These are phyloP conservation scores for Herpetospermum pedunculosum DNA, from an alignment of 306 rosid species.

Conservation along the genomic window DNA sequence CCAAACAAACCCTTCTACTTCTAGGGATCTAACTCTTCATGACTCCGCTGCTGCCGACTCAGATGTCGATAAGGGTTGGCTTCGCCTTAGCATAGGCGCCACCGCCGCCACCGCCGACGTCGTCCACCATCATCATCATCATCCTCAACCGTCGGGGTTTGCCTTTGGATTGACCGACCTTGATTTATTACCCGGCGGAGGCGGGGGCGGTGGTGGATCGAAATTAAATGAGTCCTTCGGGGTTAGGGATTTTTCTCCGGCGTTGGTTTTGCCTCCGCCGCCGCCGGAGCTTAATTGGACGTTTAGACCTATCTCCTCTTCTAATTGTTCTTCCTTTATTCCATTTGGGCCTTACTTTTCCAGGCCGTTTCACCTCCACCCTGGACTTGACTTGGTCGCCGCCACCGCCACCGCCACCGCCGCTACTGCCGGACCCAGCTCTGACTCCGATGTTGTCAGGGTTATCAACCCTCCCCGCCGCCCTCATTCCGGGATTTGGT, in stretches of 20 bases:
- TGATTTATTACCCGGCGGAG: neutral
- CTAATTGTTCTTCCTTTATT: slow-evolving; percentile 35
- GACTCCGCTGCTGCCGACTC: neutral
- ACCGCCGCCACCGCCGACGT: neutral
- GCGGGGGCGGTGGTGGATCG: neutral
- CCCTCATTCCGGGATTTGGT: slow-evolving; percentile 96
- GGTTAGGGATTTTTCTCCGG: slow-evolving; percentile 4
- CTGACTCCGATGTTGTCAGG: slow-evolving; percentile 22
- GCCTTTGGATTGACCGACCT: neutral
- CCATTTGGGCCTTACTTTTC: slow-evolving; percentile 31
- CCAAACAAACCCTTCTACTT: neutral
- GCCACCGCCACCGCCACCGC: slow-evolving; percentile 21
- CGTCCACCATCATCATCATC: neutral
- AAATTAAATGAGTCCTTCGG: neutral
- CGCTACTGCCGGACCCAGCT: slow-evolving; percentile 25
- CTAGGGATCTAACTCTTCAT: neutral
- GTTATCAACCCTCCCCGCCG: slow-evolving; percentile 82
- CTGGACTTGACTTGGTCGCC: neutral
- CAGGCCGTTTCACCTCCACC: slow-evolving; percentile 20
- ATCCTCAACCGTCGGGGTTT: neutral
- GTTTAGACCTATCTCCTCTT: slow-evolving; percentile 37
- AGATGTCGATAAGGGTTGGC: neutral
- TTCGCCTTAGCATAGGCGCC: neutral
- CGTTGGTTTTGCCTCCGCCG: neutral
- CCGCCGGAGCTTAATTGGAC: slow-evolving; percentile 45